Evolutionary conservation across 148 eudicot genomes (phyloP).

Genomic region (Nyssa sinensis): DNA sequence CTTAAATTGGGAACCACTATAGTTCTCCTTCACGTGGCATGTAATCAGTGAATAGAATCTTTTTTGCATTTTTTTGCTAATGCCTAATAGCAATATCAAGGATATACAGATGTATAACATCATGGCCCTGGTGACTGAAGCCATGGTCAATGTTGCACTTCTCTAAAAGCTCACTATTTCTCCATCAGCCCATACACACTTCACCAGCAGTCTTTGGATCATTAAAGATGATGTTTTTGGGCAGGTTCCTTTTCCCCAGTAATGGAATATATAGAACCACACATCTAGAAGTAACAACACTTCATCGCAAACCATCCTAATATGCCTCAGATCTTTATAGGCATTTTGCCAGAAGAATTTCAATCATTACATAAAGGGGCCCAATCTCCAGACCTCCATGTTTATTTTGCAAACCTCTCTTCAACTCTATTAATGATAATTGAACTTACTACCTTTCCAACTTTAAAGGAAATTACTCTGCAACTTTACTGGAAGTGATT

Average conservation of each 20-base stretch:
- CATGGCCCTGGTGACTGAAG: too few relatives aligned
- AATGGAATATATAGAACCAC: too few relatives aligned
- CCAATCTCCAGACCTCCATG: not conserved
- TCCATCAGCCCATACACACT: conserved; percentile 1
- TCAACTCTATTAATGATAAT: not conserved
- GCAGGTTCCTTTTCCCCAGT: too few relatives aligned
- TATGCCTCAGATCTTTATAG: too few relatives aligned
- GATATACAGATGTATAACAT: not conserved
- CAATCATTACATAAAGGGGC: not conserved
- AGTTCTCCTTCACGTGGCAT: not conserved
- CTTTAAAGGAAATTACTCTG: not conserved
- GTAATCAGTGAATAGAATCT: not conserved
- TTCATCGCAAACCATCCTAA: too few relatives aligned
- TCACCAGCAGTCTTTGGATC: too few relatives aligned
- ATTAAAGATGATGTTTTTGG: too few relatives aligned
- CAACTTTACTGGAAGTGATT: not conserved
- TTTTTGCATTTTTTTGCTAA: too few relatives aligned
- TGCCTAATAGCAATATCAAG: too few relatives aligned
- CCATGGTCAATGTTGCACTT: too few relatives aligned
- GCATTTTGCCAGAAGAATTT: too few relatives aligned
- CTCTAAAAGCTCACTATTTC: not conserved
- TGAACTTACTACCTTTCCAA: not conserved
- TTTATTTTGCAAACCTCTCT: not conserved
- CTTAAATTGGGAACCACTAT: not conserved
- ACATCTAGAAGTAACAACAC: too few relatives aligned